Evolutionary conservation across 768 basidiomycete species (phyloP), one percentile per base, ranked within the genome.

Genomic region (Lentinula lateritia): DNA sequence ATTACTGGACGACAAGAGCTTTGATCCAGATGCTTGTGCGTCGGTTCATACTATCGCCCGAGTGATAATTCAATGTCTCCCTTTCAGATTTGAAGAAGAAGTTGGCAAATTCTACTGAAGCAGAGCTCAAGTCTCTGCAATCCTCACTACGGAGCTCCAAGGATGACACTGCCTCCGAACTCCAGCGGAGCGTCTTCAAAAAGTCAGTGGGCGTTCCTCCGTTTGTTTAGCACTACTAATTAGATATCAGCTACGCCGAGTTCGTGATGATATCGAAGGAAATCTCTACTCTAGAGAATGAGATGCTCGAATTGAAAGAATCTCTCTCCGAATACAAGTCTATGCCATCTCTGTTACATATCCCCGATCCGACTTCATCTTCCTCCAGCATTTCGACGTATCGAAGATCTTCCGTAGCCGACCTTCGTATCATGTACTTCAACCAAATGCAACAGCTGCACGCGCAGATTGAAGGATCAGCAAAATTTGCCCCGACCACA

Each of bases 231-330:
- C 39, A 9, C n/a, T 50, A 32, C 56, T 58, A 53, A 67, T 12
- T 20, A 62, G 50, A 61, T 48, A 34, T 16, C 68, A 98, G 96
- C 75, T 98, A 98, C 70, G 92, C 95, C 50, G 94, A 98, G 71
- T 98, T 98, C 70, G 92, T 99, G 32, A 81, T 90, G 60, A 92
- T 99, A 20, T 97, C 97, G 3, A 98, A 98, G 70, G 97, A 98
- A 75, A 96, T 99, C 58, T 89, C 91, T 32, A 89, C 92, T 1
- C 84, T 99, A 32, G 97, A 99, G 77, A 95, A 95, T 69, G 95
- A 98, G 72, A 92, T 98, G 90, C 83, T 98, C 35, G 95, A 98
- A 69, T 85, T 99, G 71, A 98, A 97, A 72, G 93, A 95, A 60
- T 83, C 90, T 6, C 80, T 98, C 3, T 88, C 91, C 12, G 97